Base-by-base conservation (phyloP, 441 rosid genomes). In the Populus hybrid region DNA sequence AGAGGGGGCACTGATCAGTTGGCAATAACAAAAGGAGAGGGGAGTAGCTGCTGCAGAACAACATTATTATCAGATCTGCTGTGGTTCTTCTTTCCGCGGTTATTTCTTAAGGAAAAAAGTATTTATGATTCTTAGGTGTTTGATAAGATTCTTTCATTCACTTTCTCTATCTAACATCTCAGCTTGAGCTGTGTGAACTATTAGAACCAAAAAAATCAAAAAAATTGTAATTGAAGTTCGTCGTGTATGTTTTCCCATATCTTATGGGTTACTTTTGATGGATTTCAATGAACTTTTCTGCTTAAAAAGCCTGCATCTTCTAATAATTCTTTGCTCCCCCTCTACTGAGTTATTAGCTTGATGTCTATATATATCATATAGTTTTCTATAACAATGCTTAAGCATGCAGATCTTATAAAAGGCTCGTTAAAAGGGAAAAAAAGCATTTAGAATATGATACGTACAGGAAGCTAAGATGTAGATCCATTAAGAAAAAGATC, bases 1-100 rank as follows among this genome's bases (percentile, higher is more conserved):
- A 36, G 35, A 21, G 24, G 63, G 30, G 50, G 23, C 40, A 11
- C 35, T 7, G 38, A n/a, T 66, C 26, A 65, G 77, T 23, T 68
- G 85, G 74, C 81, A 81, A 78, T 67, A 79, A 73, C 78, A 64
- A 46, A 42, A 80, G 72, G 72, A 20, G 40, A 66, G 74, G 75
- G 79, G 69, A 57, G 23, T 38, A 78, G 83, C 50, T 77, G 89
- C 90, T 81, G 80, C 88, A 81, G 82, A 83, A 70, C 89, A 88
- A 84, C 81, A 77, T 86, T 84, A 87, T 85, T 83, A 78, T 79
- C 79, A 80, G 80, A 78, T 86, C 89, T 86, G 89, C 46, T 67
- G 77, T 77, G 83, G 88, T 79, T 72, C 65, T 75, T 75, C 81
- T 84, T 77, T 64, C 75, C 38, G 34, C 68, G 68, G 21, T 73